Conservation (phyloP, 2,329 filamentous ascomycete species). For the Ceratocystis cubensis region DNA sequence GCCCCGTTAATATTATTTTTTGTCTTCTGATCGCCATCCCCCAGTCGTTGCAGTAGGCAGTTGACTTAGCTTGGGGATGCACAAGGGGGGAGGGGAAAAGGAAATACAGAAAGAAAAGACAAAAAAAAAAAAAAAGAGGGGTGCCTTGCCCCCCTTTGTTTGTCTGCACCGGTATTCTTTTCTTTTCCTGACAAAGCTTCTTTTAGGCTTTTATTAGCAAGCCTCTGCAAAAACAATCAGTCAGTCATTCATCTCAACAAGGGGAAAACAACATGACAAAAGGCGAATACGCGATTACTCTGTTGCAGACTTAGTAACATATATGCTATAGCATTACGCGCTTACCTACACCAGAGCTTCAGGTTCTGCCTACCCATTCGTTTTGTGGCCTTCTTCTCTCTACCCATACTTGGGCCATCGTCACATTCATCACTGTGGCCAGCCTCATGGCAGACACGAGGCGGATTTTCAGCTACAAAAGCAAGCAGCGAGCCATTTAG, state of each 20-base stretch:
- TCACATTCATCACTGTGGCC: not conserved
- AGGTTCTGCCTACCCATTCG: too few species aligned
- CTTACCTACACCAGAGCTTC: not conserved
- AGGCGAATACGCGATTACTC: not conserved
- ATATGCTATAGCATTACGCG: not conserved
- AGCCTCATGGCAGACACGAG: constrained; percentile 9
- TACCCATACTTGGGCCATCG: not conserved
- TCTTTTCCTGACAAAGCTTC: too few species aligned
- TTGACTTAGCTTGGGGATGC: not conserved
- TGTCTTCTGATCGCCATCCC: not conserved
- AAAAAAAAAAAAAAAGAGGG: not conserved
- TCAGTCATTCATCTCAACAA: not conserved
- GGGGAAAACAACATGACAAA: not conserved
- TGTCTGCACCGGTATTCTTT: not conserved
- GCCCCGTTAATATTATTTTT: not conserved
- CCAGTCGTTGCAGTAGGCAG: not conserved
- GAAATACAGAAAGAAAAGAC: not conserved
- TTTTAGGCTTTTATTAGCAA: not conserved
- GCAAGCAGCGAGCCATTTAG: not conserved
- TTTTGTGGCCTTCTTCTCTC: not conserved
- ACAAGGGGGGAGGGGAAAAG: not conserved
- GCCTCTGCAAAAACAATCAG: not conserved
- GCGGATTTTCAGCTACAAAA: not conserved
- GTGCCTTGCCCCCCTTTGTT: not conserved
- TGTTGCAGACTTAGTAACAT: not conserved